Base-by-base conservation (phyloP, 352 stramenopile genomes). In the Phytopythium boreale region DNA sequence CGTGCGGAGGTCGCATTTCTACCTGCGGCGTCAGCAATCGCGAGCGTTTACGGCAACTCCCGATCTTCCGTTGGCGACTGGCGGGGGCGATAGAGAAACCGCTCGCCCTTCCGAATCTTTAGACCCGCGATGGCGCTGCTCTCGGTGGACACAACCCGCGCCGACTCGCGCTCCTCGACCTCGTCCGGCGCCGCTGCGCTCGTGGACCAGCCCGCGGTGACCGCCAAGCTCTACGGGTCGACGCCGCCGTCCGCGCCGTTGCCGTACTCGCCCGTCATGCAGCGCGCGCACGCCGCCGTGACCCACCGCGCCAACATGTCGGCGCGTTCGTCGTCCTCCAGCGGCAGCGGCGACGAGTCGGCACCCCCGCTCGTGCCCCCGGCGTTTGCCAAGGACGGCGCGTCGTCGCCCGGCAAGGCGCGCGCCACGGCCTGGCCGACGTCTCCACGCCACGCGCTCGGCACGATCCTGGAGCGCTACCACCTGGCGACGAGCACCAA, bases 401-500 rank as follows among this genome's bases (percentile, higher is more conserved):
- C 5, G 34, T 39, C 34, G 34, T n/a, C 49, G n/a, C 34, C 11
- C 36, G 12, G 39, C 46, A 59, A 63, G 37, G 59, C 63, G 26
- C 63, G 63, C 29, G 62, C 63, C 19, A 46, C 71, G 50, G 24
- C 56, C 15, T 62, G 56, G 56, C 56, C 56, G 37, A 62, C 56
- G 31, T 59, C 52, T 43, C 52, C 52, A 31, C 52, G 52, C 12
- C 29, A 46, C 31, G 52, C 75, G 50, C 67, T 86, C 68, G 71
- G 68, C 11, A 22, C 24, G 26, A 56, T 92, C 27, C 41, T 88
- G 37, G 72, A 93, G 57, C 81, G 85, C 27, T 94, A 94, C 68
- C 64, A 87, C 51, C 81, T 76, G 49, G 85, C 85, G 34, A 88
- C 79, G 50, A 82, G 70, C 46, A 92, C 83, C 55, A 94, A 94